Base-by-base conservation (phyloP, 169 alveolate genomes). In the Eimeria necatrix region DNA sequence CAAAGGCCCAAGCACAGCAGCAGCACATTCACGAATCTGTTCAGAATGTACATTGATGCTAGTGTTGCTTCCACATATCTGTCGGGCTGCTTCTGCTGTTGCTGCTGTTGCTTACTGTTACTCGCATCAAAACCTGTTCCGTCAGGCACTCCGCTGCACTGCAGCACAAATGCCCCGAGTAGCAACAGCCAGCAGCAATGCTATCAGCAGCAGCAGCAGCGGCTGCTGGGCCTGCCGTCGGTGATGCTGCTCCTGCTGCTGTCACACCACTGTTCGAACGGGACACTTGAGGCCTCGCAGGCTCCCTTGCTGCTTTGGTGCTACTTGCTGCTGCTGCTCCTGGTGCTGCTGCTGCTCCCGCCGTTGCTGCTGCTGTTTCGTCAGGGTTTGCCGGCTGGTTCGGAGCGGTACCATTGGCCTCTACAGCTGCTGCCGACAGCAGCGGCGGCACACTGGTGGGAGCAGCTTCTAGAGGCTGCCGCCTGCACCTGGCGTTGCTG, bases 141-240 rank as follows among this genome's bases (percentile, higher is more conserved):
- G 89, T 22, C 26, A 80, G 60, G 10, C 51, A 6, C 32, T 80
- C 70, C 20, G 89, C 89, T 52, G 89, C 89, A 80, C 48, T 51
- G 89, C 89, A 80, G 89, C 89, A 51, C 49, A 41, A 24, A n/a
- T 32, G 85, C 60, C 85, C 41, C 41, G 85, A 32, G 85, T 22
- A 68, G 48, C 78, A 74, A 53, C 85, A 41, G 20, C 22, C 60
- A 32, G 61, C 85, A 14, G 26, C 85, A 74, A 68, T 20, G 20
- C 51, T 20, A 7, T 7, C 84, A 16, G 53, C 84, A 16, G 89
- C 71, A 49, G 68, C 59, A 78, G 7, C 49, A 73, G 20, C 53
- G 20, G 84, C 53, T 26, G 64, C 70, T 52, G 89, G n/a, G 20
- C 49, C 70, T 16, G 84, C 4, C 7, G 49, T 18, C 14, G 89